Evolutionary conservation across 495 filamentous ascomycete species (phyloP).

Genomic region (Hypoxylon crocopeplum): DNA sequence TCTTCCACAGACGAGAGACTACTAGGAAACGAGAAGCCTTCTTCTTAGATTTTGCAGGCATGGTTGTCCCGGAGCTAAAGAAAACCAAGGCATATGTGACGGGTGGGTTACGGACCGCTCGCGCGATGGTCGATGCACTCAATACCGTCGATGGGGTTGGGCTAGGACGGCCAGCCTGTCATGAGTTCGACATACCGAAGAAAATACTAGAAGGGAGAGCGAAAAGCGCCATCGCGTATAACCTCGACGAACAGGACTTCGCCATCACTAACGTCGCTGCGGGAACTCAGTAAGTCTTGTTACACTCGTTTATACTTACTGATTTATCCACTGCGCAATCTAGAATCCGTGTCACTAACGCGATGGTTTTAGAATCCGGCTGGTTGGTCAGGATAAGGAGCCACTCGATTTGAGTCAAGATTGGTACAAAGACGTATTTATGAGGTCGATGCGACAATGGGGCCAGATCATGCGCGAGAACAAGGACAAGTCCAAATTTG

Average conservation of each 20-base stretch:
- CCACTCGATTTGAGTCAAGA: conserved; percentile 58
- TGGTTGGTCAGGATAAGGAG: conserved; percentile 59
- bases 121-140: conserved; percentile 65
- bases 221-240: conserved; percentile 50
- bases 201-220: conserved; percentile 58
- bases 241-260: conserved; percentile 56
- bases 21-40: conserved; percentile 66
- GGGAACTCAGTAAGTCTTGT: conserved; percentile 48
- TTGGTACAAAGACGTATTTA: conserved; percentile 45
- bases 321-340: too few species aligned
- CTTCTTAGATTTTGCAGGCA: conserved; percentile 69
- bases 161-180: conserved; percentile 57
- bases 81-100: conserved; percentile 67
- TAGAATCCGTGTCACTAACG: not conserved
- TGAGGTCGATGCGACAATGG: conserved; percentile 33
- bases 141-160: conserved; percentile 63
- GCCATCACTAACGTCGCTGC: conserved; percentile 55
- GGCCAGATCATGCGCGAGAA: conserved; percentile 28
- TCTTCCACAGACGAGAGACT: conserved; percentile 58
- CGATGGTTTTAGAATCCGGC: conserved; percentile 44
- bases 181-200: conserved; percentile 56
- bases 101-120: conserved; percentile 64
- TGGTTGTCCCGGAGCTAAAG: conserved; percentile 60
- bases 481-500: conserved; percentile 38
- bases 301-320: too few species aligned